Base-by-base conservation (phyloP, 164 flowering plant species). In the Magnolia kwangsiensis region DNA sequence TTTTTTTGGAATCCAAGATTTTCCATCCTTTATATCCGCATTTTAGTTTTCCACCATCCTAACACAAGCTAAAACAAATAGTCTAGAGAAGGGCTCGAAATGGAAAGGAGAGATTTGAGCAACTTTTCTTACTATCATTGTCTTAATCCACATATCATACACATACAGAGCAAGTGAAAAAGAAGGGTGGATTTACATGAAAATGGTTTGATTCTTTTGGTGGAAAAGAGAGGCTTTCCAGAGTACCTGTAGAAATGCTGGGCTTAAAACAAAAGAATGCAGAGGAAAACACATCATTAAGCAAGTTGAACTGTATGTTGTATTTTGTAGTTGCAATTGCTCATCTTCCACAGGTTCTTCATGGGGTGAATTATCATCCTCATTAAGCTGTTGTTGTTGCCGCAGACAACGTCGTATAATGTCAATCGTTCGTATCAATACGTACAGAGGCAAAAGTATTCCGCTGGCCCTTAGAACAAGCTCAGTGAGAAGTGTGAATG, bases 401-500 rank as follows among this genome's bases (percentile, higher is more conserved):
- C 84, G 79, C 72, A 82, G 80, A 29, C 49, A 68, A 71, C 78
- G 82, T n/a, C 83, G 92, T 66, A 92, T 75, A 2, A 86, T 88
- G 69, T 88, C 73, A 50, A 89, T 80, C 19, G 79, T 75, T 21
- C 87, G 80, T 49, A 87, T 67, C 51, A 89, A 24, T 45, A 87
- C 61, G 76, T 82, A 90, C 85, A 92, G 86, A 1, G 97, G 94
- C 14, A 89, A 59, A 31, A 89, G 21, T 76, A 92, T 86, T 71
- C 94, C 97, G 78, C 84, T 63, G 0, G 85, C 83, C 72, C 88
- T 89, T 51, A 92, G 69, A 51, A 85, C 5, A 67, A 90, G 2
- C 80, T 90, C 97, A 1, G 94, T 90, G 9, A 86, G 59, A 55
- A 93, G 82, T 61, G 93, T 76, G 66, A 93, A 93, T 4, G 90